A percentile compares a stretch with the other conserved stretches of the same genome.
These are phyloP conservation scores for Ramalina peruviana DNA, from an alignment of 495 filamentous ascomycete species.

Conservation along the genomic window DNA sequence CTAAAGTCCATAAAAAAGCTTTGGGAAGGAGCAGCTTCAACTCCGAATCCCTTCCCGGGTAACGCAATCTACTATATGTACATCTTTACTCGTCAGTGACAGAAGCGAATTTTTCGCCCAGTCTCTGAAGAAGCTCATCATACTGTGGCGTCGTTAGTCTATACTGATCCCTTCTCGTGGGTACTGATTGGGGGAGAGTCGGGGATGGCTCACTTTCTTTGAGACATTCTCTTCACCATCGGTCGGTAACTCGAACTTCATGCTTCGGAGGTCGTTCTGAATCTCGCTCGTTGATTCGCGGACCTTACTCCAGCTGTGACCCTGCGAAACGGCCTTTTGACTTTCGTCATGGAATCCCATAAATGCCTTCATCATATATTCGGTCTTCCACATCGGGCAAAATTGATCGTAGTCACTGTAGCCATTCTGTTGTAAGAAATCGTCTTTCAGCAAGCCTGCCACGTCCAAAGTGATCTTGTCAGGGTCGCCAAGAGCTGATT, in stretches of 20 bases:
- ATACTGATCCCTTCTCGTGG: no score
- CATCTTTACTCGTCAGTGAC: neutral
- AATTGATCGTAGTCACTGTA: slow-evolving; percentile 99
- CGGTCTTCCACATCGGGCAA: slow-evolving; percentile 98
- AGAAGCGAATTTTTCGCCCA: slow-evolving; percentile 86
- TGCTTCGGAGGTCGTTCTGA: slow-evolving; percentile 64
- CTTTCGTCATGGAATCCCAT: slow-evolving; percentile 95
- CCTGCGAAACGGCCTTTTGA: slow-evolving; percentile 85
- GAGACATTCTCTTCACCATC: slow-evolving; percentile 60
- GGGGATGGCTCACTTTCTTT: slow-evolving; percentile 35
- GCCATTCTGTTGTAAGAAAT: slow-evolving; percentile 98
- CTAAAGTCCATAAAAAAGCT: no score
- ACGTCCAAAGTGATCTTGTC: slow-evolving; percentile 99
- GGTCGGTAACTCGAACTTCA: slow-evolving; percentile 90
- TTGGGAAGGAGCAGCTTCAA: no score
- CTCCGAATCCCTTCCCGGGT: no score
- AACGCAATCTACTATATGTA: no score
- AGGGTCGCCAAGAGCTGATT: slow-evolving; percentile 85
- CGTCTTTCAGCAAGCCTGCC: slow-evolving; percentile 84
- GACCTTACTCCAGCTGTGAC: slow-evolving; percentile 81
- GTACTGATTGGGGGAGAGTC: no score
- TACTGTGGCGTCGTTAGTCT: slow-evolving; percentile 41
- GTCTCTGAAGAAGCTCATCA: slow-evolving; percentile 74
- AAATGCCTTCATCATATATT: slow-evolving; percentile 99
- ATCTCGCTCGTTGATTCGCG: slow-evolving; percentile 80